These are phyloP conservation scores for Plantago elongata DNA, from an alignment of 257 asterid genomes.

Conservation along the genomic window DNA sequence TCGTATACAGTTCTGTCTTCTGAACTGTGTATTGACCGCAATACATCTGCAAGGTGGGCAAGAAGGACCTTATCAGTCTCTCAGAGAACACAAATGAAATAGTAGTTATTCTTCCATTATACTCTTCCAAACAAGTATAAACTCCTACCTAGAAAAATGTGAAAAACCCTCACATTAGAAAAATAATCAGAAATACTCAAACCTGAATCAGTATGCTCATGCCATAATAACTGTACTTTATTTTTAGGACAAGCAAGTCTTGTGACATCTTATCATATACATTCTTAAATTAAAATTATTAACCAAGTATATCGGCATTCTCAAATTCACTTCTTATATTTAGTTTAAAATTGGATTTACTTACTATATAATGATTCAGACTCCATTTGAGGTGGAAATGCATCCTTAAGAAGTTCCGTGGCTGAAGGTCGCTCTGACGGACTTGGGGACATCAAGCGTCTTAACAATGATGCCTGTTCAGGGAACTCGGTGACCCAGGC, in stretches of 20 bases:
- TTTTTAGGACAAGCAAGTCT: too few relatives aligned
- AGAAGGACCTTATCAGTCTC: constrained; percentile 10
- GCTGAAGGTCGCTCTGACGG: constrained; percentile 98
- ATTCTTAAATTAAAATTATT: neutral
- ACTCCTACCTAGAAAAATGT: neutral
- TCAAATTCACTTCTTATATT: neutral
- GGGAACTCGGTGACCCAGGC: constrained; percentile 71
- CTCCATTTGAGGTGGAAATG: constrained; percentile 94
- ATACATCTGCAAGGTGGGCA: constrained; percentile 52
- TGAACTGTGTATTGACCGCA: constrained; percentile 70
- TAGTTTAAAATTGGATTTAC: constrained; percentile 19
- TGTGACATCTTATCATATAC: neutral
- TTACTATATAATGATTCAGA: constrained; percentile 81
- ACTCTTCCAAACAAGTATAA: constrained; percentile 10
- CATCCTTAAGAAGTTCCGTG: constrained; percentile 79
- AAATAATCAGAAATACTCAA: neutral
- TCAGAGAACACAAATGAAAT: constrained; percentile 17
- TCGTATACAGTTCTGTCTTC: constrained; percentile 73
- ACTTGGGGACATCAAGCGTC: constrained; percentile 66
- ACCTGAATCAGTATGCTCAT: neutral
- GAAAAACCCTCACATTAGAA: neutral
- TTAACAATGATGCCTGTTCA: constrained; percentile 78
- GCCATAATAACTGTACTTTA: too few relatives aligned
- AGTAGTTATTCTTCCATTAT: constrained; percentile 1
- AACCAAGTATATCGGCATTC: neutral